phyloP scores from a whole-genome alignment of 2,329 filamentous ascomycete genomes.

The Cadophora luteo-olivacea region DNA sequence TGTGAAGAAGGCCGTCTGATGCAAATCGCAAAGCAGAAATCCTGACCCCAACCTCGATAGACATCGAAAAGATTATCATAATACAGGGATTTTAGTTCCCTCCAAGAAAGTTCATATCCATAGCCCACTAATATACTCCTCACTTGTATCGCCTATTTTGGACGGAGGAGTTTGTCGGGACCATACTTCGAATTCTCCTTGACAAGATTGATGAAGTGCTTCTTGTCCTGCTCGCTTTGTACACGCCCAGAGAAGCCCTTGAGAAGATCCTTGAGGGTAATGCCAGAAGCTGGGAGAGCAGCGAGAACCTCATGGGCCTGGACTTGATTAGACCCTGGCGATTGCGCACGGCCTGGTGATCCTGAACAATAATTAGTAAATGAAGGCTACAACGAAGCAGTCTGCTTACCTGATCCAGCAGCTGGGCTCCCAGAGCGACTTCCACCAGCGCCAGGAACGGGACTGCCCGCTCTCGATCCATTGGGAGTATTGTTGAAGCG shows the following conservation, averaged over 20 bases:
- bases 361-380: neutral
- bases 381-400: neutral
- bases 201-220: conserved; percentile 66
- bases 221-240: conserved; percentile 56
- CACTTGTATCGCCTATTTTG: conserved; percentile 30
- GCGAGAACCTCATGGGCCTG: conserved; percentile 61
- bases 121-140: neutral
- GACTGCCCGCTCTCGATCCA: conserved; percentile 68
- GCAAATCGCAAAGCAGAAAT: conserved; percentile 28
- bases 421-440: conserved; percentile 44
- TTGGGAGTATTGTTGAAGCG: conserved; percentile 54
- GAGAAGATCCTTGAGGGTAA: conserved; percentile 60
- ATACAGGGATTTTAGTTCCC: neutral
- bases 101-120: neutral
- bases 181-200: conserved; percentile 61
- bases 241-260: conserved; percentile 61
- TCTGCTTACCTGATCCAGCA: conserved; percentile 23
- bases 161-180: conserved; percentile 58
- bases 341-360: conserved; percentile 12
- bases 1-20: conserved; percentile 16
- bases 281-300: conserved; percentile 58
- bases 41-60: neutral
- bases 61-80: neutral
- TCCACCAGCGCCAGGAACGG: conserved; percentile 45
- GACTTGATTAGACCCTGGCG: conserved; percentile 45